A percentile compares a stretch with the other conserved stretches of the same genome.
Evolutionary conservation across 768 basidiomycete genomes (phyloP).

Genomic region (Neoboletus subvelutipes): DNA sequence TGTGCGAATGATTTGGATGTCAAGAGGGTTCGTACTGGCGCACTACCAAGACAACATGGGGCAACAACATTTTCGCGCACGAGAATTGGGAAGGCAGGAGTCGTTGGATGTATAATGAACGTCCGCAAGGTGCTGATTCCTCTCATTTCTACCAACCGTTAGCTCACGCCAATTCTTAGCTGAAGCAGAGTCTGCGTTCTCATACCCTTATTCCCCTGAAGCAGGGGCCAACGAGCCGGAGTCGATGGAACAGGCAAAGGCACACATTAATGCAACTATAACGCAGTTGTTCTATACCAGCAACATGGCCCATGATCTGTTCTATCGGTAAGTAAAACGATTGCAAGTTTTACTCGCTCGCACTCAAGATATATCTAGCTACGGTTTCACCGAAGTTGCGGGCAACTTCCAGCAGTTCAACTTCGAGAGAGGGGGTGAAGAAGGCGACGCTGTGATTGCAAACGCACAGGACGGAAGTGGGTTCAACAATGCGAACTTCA

Average conservation of each 20-base stretch:
- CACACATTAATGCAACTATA: conserved; percentile 83
- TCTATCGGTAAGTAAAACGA: conserved; percentile 52
- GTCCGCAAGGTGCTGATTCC: conserved; percentile 53
- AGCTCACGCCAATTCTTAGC: neutral
- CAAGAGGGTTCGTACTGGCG: conserved; percentile 41
- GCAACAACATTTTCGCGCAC: conserved; percentile 92
- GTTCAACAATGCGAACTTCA: conserved; percentile 91
- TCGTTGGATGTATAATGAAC: conserved; percentile 67
- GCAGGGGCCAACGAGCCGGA: conserved; percentile 48
- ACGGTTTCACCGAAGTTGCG: conserved; percentile 87
- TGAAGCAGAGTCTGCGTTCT: conserved; percentile 42
- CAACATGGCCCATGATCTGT: conserved; percentile 80
- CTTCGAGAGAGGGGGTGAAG: conserved; percentile 85
- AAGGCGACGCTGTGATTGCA: conserved; percentile 87
- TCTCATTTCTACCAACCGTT: neutral
- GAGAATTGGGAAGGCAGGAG: conserved; percentile 87
- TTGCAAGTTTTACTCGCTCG: neutral
- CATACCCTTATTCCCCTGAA: conserved; percentile 50
- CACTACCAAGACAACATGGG: conserved; percentile 81
- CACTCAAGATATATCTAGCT: conserved; percentile 41
- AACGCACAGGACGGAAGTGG: conserved; percentile 96
- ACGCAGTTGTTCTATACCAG: conserved; percentile 88
- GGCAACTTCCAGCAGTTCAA: conserved; percentile 99
- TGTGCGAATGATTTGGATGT: conserved; percentile 7
- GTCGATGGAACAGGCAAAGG: conserved; percentile 66